These are phyloP conservation scores for Aureobasidium leucospermi DNA, from an alignment of 2,329 filamentous ascomycete genomes.

Conservation along the genomic window DNA sequence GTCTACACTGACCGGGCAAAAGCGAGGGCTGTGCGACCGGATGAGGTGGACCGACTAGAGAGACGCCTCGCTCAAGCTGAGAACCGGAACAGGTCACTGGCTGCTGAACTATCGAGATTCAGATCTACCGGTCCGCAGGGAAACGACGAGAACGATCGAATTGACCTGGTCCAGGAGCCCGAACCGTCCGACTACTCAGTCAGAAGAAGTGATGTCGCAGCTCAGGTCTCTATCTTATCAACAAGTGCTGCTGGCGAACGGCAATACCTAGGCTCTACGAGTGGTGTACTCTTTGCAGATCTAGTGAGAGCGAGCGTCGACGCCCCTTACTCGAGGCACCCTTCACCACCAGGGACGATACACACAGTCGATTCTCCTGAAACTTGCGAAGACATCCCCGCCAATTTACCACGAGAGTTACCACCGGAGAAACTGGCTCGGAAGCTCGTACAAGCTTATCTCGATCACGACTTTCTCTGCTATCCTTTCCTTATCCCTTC, in stretches of 20 bases:
- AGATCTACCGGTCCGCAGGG: not conserved
- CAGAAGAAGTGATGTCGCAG: slow-evolving; percentile 29
- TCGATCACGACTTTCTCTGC: slow-evolving; percentile 37
- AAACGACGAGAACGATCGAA: not conserved
- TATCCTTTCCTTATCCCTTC: slow-evolving; percentile 36
- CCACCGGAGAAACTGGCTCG: slow-evolving; percentile 31
- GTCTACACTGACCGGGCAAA: slow-evolving; percentile 27
- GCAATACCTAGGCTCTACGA: slow-evolving; percentile 37
- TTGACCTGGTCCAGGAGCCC: not conserved
- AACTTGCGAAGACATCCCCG: slow-evolving; percentile 5
- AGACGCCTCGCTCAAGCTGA: slow-evolving; percentile 28
- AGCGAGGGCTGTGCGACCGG: slow-evolving; percentile 23
- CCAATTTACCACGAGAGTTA: slow-evolving; percentile 18
- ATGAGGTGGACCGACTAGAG: slow-evolving; percentile 32
- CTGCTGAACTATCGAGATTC: slow-evolving; percentile 15
- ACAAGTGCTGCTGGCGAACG: slow-evolving; percentile 36
- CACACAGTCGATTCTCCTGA: not conserved
- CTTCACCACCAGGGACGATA: slow-evolving; percentile 1
- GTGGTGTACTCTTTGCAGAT: slow-evolving; percentile 37
- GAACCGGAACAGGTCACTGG: slow-evolving; percentile 25
- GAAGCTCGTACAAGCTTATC: slow-evolving; percentile 35
- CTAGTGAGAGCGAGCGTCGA: slow-evolving; percentile 28
- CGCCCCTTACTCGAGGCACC: slow-evolving; percentile 10
- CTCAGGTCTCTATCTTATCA: slow-evolving; percentile 39
- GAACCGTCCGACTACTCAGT: not conserved